Percentiles rank a stretch among this genome's conserved stretches.
These are phyloP conservation scores for Calonectria henricotiae DNA, from an alignment of 2,329 filamentous ascomycete species.

Conservation along the genomic window DNA sequence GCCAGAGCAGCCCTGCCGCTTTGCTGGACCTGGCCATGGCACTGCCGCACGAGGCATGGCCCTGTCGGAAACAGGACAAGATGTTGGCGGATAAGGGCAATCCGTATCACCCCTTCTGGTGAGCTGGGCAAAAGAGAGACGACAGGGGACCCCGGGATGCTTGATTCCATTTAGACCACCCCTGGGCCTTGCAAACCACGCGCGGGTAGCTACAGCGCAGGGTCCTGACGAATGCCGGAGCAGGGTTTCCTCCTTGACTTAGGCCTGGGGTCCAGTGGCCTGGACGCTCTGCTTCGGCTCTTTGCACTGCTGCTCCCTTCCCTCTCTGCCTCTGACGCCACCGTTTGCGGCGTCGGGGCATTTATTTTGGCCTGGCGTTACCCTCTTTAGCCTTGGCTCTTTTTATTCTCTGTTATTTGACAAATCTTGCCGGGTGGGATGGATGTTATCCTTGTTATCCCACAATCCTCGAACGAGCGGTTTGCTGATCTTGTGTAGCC, in stretches of 20 bases:
- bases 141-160: conserved; percentile 5
- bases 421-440: conserved; percentile 31
- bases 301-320: conserved; percentile 6
- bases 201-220: conserved; percentile 22
- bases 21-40: conserved; percentile 22
- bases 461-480: conserved; percentile 20
- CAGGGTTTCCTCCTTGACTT: conserved; percentile 20
- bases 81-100: conserved; percentile 29
- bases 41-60: conserved; percentile 29
- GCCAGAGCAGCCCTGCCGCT: conserved; percentile 22
- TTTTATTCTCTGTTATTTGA: conserved; percentile 4
- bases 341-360: conserved; percentile 28
- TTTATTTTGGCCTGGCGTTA: conserved; percentile 22
- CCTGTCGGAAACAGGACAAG: conserved; percentile 22
- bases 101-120: conserved; percentile 24
- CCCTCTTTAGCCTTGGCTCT: conserved; percentile 2
- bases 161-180: conserved; percentile 31
- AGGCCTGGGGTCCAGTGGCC: not conserved
- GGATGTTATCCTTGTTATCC: conserved; percentile 19
- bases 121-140: conserved; percentile 12
- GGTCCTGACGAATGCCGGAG: conserved; percentile 30
- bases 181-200: conserved; percentile 29
- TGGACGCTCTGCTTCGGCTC: conserved; percentile 16
- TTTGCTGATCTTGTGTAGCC: conserved; percentile 18
- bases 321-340: conserved; percentile 27